A percentile compares a stretch with the other conserved stretches of the same genome.
phyloP scores from a whole-genome alignment of 768 basidiomycete genomes.

The Termitomyces sp. region DNA sequence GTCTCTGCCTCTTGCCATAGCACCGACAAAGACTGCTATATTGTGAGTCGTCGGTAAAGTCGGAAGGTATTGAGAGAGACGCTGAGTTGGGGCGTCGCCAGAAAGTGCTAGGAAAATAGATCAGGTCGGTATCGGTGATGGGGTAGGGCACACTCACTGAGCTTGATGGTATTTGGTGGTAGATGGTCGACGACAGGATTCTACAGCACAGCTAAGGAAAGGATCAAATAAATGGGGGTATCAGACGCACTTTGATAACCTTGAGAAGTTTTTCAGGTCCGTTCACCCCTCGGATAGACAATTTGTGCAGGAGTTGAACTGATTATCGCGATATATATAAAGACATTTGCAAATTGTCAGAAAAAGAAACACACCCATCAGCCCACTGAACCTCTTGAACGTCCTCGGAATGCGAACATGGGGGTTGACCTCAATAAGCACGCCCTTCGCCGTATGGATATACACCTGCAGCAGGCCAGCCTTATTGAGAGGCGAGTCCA shows the following conservation, averaged over 20 bases:
- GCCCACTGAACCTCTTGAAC: conserved; percentile 96
- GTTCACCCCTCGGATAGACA: conserved; percentile 93
- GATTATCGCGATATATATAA: conserved; percentile 5
- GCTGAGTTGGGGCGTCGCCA: conserved; percentile 79
- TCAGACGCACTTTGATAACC: conserved; percentile 76
- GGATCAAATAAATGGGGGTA: background rate
- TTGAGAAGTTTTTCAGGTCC: conserved; percentile 96
- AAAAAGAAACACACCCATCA: conserved; percentile 72
- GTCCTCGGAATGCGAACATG: conserved; percentile 96
- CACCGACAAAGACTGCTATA: conserved; percentile 93
- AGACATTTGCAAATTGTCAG: background rate
- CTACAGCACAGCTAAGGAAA: conserved; percentile 29
- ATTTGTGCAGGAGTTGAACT: conserved; percentile 97
- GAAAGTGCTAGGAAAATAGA: conserved; percentile 61
- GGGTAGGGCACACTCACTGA: conserved; percentile 57
- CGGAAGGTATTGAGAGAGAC: conserved; percentile 79
- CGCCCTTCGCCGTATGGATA: conserved; percentile 94
- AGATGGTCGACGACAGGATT: conserved; percentile 95
- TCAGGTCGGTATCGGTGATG: background rate
- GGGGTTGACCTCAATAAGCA: conserved; percentile 97
- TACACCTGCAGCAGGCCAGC: conserved; percentile 95
- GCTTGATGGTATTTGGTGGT: conserved; percentile 91
- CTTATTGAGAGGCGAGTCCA: conserved; percentile 98
- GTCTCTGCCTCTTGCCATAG: conserved; percentile 95
- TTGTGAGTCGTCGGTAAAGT: conserved; percentile 85